These are phyloP conservation scores for Silene conica DNA, from an alignment of 148 eudicot genomes.

Conservation along the genomic window DNA sequence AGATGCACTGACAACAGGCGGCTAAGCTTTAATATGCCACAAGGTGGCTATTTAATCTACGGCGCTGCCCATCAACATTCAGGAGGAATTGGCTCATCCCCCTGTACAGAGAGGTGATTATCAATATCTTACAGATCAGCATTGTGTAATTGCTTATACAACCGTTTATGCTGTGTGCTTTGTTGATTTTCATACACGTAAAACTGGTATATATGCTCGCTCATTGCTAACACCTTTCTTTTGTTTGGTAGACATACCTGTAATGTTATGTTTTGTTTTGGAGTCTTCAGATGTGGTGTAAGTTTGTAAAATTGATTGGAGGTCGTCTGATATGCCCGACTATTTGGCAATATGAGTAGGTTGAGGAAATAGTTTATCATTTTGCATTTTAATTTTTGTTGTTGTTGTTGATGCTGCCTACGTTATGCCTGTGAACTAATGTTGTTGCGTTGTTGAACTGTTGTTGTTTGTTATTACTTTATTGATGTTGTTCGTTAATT, in stretches of 20 bases:
- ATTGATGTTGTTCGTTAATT: too few relatives aligned
- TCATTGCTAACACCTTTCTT: not conserved
- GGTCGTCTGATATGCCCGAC: too few relatives aligned
- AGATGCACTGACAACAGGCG: constrained; percentile 41
- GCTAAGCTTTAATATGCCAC: constrained; percentile 46
- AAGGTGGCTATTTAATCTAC: constrained; percentile 63
- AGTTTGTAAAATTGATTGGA: not conserved
- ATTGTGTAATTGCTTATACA: not conserved
- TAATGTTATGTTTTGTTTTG: not conserved
- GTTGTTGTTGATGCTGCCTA: too few relatives aligned
- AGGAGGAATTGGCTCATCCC: constrained; percentile 66
- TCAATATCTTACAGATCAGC: not conserved
- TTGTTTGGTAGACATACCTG: not conserved
- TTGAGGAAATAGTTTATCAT: too few relatives aligned
- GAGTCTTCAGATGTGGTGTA: not conserved
- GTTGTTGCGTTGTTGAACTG: too few relatives aligned
- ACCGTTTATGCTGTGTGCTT: not conserved
- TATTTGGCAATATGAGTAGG: not conserved
- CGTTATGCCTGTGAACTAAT: too few relatives aligned
- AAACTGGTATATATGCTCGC: too few relatives aligned
- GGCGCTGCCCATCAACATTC: constrained; percentile 88
- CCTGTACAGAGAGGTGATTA: constrained; percentile 65
- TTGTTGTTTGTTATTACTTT: too few relatives aligned
- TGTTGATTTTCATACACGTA: not conserved
- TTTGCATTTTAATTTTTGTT: too few relatives aligned